Base-by-base conservation (phyloP, 2,329 filamentous ascomycete species). In the Paecilomyces niveus region DNA sequence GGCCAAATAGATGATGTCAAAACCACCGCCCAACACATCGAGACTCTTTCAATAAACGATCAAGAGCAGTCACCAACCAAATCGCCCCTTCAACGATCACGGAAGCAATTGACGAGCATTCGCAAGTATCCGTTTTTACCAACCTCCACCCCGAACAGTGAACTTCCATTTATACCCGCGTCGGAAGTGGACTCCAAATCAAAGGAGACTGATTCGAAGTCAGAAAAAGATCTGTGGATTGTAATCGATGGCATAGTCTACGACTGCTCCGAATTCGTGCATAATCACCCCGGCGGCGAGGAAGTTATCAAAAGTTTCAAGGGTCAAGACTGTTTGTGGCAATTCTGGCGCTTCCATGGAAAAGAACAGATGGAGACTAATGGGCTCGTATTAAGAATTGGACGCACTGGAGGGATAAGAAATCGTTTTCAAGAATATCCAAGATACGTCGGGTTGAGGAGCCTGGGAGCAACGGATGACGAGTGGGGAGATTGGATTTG, bases 321-420 rank as follows among this genome's bases (percentile, higher is more conserved):
- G 3, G 68, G 70, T 0, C 59, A 68, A 54, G 70, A 74, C 54
- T 72, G 70, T 54, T 67, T 65, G 1, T 72, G 68, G 69, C 70
- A 70, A 55, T 72, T 49, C 39, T 49, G 39, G 39, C 39, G 39
- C 15, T 49, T n/a, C 39, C 39, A 49, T 13, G n/a, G 15, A 9
- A 51, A 21, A n/a, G 49, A 24, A 15, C 49, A 52, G 24, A 52
- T 52, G 49, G 15, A 22, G 49, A 52, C 18, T 26, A 18, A 52
- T 26, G 21, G 49, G 18, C 11, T 22, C 8, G 49, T 18, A 26
- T 18, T 24, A 6, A 52, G 49, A 15, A 52, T 52, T 22, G 49
- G 18, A 6, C 18, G 18, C 49, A 52, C 21, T 3, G 49, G 11
- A 22, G 49, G 18, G 18, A 26, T 24, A 3, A 22, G 8, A 8